Conservation (phyloP, 2,329 filamentous ascomycete genomes). For the Fusarium annulatum region DNA sequence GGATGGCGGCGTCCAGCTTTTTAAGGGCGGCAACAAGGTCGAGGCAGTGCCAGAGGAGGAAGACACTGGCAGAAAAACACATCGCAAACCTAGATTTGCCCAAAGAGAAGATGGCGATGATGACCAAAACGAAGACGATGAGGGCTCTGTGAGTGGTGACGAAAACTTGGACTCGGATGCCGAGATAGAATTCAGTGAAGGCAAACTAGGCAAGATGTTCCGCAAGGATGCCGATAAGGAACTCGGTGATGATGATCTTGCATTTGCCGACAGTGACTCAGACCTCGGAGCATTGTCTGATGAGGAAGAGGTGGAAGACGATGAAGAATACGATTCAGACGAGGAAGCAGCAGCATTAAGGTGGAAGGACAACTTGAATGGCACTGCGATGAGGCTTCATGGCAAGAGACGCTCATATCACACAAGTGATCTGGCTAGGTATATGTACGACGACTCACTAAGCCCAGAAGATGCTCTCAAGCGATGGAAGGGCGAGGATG, state of each 20-base stretch:
- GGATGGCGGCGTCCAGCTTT: slow-evolving; percentile 85
- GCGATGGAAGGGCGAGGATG: slow-evolving; percentile 79
- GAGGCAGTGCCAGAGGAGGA: slow-evolving; percentile 63
- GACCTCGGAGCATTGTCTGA: slow-evolving; percentile 89
- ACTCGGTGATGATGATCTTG: slow-evolving; percentile 75
- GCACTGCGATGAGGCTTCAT: slow-evolving; percentile 79
- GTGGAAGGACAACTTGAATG: slow-evolving; percentile 90
- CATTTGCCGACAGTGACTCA: slow-evolving; percentile 96
- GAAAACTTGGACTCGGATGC: slow-evolving; percentile 62
- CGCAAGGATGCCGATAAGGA: slow-evolving; percentile 62
- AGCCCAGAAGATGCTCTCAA: slow-evolving; percentile 79
- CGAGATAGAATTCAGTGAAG: slow-evolving; percentile 68
- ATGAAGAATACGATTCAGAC: slow-evolving; percentile 66
- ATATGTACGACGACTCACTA: slow-evolving; percentile 88
- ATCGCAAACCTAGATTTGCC: slow-evolving; percentile 67
- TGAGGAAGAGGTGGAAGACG: slow-evolving; percentile 57
- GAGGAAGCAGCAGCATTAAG: slow-evolving; percentile 79
- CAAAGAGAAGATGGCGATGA: slow-evolving; percentile 69
- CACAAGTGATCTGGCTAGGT: slow-evolving; percentile 82
- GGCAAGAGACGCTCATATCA: slow-evolving; percentile 77
- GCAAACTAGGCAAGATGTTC: slow-evolving; percentile 71
- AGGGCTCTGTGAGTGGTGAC: slow-evolving; percentile 66
- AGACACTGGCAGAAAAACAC: slow-evolving; percentile 70
- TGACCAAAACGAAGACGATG: slow-evolving; percentile 63
- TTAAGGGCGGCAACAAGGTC: slow-evolving; percentile 79